Conservation (phyloP, 2,329 filamentous ascomycete species). For the Fusarium liriodendri region DNA sequence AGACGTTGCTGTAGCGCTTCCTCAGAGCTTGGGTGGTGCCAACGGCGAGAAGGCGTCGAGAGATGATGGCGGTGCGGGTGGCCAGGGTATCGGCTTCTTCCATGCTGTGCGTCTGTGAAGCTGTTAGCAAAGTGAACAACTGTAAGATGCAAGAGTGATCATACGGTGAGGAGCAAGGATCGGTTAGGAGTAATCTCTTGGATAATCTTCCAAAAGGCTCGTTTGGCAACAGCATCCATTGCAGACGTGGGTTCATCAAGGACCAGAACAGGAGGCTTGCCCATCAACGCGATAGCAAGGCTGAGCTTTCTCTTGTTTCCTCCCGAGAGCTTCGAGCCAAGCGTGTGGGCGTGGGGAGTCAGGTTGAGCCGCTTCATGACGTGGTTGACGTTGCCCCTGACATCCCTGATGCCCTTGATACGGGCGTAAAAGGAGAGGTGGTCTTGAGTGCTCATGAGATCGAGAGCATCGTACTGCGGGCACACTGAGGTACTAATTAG, state of each 20-base stretch:
- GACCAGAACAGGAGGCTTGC: conserved; percentile 83
- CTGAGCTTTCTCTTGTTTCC: conserved; percentile 90
- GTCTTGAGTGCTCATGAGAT: conserved; percentile 84
- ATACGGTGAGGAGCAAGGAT: conserved; percentile 76
- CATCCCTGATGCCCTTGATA: conserved; percentile 77
- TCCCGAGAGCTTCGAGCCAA: conserved; percentile 81
- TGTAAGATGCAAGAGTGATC: neutral
- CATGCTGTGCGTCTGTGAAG: conserved; percentile 80
- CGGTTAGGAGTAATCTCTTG: conserved; percentile 77
- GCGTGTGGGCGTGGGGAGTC: conserved; percentile 72
- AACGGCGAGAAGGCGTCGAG: conserved; percentile 63
- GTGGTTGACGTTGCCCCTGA: conserved; percentile 77
- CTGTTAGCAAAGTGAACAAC: neutral
- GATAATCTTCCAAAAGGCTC: conserved; percentile 88
- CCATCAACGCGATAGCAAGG: conserved; percentile 87
- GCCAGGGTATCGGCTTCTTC: conserved; percentile 90
- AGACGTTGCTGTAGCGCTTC: conserved; percentile 68
- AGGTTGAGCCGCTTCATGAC: conserved; percentile 81
- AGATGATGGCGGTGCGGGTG: conserved; percentile 65
- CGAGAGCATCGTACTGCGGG: conserved; percentile 85
- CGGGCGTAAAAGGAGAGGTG: conserved; percentile 86
- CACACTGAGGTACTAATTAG: conserved; percentile 73
- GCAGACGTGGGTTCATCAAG: conserved; percentile 87
- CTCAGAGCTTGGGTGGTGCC: conserved; percentile 70
- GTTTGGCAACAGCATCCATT: conserved; percentile 87